Conservation (phyloP, 306 rosid genomes). For the Prosopis cineraria region DNA sequence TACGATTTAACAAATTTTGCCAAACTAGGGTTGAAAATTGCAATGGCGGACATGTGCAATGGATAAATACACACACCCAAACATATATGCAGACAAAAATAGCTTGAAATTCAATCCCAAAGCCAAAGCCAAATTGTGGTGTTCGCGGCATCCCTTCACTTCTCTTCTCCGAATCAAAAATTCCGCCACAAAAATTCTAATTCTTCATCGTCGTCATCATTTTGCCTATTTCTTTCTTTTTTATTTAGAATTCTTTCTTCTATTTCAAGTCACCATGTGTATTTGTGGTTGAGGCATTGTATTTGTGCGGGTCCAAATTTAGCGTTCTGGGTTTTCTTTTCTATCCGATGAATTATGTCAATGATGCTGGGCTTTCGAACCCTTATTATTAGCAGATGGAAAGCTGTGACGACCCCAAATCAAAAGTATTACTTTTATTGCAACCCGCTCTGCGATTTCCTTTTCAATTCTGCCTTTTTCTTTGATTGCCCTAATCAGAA, state of each 20-base stretch:
- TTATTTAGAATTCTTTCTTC: neutral
- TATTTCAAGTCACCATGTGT: too few relatives aligned
- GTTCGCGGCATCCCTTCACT: constrained; percentile 31
- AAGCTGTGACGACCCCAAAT: constrained; percentile 35
- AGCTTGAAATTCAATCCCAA: constrained; percentile 9
- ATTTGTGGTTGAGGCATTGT: too few relatives aligned
- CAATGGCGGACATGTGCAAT: neutral
- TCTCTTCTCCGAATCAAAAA: constrained; percentile 31
- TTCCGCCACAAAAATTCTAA: constrained; percentile 15
- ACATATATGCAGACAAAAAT: neutral
- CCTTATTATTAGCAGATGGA: constrained; percentile 48
- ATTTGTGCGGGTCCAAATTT: neutral
- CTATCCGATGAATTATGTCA: constrained; percentile 42
- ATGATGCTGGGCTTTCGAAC: constrained; percentile 29
- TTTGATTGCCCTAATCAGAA: neutral
- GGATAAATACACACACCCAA: neutral
- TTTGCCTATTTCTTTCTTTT: neutral
- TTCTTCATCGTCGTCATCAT: too few relatives aligned
- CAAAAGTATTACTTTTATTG: constrained; percentile 33
- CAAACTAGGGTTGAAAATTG: neutral
- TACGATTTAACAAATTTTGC: too few relatives aligned
- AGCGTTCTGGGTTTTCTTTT: constrained; percentile 2
- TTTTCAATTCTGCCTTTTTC: neutral
- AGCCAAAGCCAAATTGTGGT: constrained; percentile 43
- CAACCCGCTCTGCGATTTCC: neutral